These are phyloP conservation scores for Neoarthrinium moseri DNA, from an alignment of 2,329 filamentous ascomycete genomes.

Conservation along the genomic window DNA sequence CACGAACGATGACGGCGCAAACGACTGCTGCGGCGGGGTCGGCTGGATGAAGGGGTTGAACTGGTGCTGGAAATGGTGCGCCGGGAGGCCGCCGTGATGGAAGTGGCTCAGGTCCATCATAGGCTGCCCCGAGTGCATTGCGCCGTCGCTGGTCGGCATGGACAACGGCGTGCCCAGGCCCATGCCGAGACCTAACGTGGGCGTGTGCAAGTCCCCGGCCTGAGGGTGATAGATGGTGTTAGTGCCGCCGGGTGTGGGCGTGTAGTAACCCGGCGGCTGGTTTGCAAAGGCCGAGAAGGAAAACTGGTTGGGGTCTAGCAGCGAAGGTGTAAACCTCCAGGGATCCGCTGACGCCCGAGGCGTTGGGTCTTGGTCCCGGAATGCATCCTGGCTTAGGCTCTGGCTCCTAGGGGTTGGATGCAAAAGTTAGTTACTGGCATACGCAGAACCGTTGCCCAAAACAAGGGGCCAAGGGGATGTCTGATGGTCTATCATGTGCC, in stretches of 20 bases:
- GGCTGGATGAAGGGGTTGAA: conserved; percentile 71
- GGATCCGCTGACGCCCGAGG: conserved; percentile 76
- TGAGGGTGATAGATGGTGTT: conserved; percentile 80
- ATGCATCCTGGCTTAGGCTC: conserved; percentile 39
- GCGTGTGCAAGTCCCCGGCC: conserved; percentile 84
- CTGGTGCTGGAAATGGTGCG: conserved; percentile 58
- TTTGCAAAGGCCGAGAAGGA: conserved; percentile 77
- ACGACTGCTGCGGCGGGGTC: conserved; percentile 57
- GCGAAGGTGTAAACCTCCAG: conserved; percentile 85
- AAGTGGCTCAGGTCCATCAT: conserved; percentile 69
- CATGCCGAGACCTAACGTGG: conserved; percentile 70
- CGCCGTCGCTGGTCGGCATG: conserved; percentile 67
- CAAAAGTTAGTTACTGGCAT: neutral
- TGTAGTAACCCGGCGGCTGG: conserved; percentile 81
- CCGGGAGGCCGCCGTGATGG: conserved; percentile 48
- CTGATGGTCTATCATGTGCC: no score
- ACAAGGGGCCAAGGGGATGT: no score
- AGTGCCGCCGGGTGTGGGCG: conserved; percentile 78
- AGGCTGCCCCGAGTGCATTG: conserved; percentile 57
- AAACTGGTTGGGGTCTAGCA: conserved; percentile 83
- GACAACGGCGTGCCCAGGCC: conserved; percentile 81
- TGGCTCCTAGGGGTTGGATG: conserved; percentile 46
- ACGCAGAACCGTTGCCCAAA: no score
- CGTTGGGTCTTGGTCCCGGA: conserved; percentile 75
- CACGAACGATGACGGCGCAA: conserved; percentile 76